phyloP scores from a whole-genome alignment of 805 yeast genomes.

The Candida sanyiensis region DNA sequence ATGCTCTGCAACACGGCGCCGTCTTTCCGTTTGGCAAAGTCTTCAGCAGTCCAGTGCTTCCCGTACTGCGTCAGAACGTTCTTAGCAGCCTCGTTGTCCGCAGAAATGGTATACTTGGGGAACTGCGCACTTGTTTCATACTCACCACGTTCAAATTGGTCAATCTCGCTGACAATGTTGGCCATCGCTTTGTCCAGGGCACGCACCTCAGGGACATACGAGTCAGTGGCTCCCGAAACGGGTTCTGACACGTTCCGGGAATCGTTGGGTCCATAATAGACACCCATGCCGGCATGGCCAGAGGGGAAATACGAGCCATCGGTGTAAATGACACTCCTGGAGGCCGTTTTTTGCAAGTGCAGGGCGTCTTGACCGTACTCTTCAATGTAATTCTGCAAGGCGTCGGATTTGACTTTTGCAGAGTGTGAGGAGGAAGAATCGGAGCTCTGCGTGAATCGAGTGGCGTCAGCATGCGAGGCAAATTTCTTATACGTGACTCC shows the following conservation, averaged over 20 bases:
- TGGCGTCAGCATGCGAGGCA: constrained; percentile 15
- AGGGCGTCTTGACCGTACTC: constrained; percentile 4
- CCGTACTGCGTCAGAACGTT: constrained; percentile 55
- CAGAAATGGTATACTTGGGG: constrained; percentile 38
- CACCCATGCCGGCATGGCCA: constrained; percentile 74
- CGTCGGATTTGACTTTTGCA: neutral
- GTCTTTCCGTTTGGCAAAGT: constrained; percentile 40
- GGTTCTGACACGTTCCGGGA: constrained; percentile 50
- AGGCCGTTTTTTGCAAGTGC: constrained; percentile 7
- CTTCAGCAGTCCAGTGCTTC: constrained; percentile 48
- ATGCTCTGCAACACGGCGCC: constrained; percentile 27
- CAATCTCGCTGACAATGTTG: constrained; percentile 31
- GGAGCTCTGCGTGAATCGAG: constrained; percentile 8
- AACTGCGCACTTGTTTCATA: constrained; percentile 15
- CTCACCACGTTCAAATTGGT: constrained; percentile 15
- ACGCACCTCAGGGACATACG: constrained; percentile 72
- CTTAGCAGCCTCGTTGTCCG: constrained; percentile 70
- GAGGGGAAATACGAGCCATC: constrained; percentile 59
- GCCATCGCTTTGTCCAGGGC: constrained; percentile 59
- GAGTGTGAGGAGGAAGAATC: constrained; percentile 1
- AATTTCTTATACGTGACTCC: constrained; percentile 43
- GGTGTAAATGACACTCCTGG: constrained; percentile 41
- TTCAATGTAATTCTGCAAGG: constrained; percentile 3
- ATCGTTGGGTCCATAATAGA: constrained; percentile 55
- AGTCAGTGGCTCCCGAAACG: constrained; percentile 53